These are phyloP conservation scores for Cytospora schulzeri DNA, from an alignment of 2,329 filamentous ascomycete genomes.

Conservation along the genomic window DNA sequence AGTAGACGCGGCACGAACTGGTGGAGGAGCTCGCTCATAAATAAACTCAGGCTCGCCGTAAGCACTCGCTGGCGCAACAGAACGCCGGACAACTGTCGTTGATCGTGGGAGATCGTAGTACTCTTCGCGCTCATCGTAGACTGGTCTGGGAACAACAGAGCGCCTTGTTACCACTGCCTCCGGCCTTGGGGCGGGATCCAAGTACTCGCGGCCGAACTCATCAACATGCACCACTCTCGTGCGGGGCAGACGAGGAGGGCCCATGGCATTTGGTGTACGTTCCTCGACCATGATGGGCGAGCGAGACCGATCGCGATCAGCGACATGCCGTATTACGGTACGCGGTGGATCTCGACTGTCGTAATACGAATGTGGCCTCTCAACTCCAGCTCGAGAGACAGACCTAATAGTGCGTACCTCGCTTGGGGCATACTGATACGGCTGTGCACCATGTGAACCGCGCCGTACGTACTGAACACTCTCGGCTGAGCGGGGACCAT, in stretches of 20 bases:
- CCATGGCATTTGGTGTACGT: conserved; percentile 49
- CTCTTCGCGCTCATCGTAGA: conserved; percentile 34
- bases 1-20: conserved; percentile 50
- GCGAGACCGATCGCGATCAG: conserved; percentile 50
- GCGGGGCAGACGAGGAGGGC: conserved; percentile 53
- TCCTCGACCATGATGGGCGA: conserved; percentile 50
- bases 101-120: conserved; percentile 29
- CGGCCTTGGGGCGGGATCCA: conserved; percentile 51
- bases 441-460: conserved; percentile 41
- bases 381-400: conserved; percentile 46
- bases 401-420: conserved; percentile 44
- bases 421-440: conserved; percentile 41
- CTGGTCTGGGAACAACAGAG: conserved; percentile 51
- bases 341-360: conserved; percentile 47
- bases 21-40: conserved; percentile 63
- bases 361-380: conserved; percentile 46
- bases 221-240: conserved; percentile 74
- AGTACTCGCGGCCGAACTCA: conserved; percentile 79
- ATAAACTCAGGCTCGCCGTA: conserved; percentile 56
- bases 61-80: conserved; percentile 49
- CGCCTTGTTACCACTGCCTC: conserved; percentile 46
- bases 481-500: conserved; percentile 37
- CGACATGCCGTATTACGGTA: conserved; percentile 51
- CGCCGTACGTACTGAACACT: conserved; percentile 41
- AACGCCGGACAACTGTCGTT: conserved; percentile 44